Evolutionary conservation across 305 asterid species (phyloP).

Genomic region (Fraxinus nigra): DNA sequence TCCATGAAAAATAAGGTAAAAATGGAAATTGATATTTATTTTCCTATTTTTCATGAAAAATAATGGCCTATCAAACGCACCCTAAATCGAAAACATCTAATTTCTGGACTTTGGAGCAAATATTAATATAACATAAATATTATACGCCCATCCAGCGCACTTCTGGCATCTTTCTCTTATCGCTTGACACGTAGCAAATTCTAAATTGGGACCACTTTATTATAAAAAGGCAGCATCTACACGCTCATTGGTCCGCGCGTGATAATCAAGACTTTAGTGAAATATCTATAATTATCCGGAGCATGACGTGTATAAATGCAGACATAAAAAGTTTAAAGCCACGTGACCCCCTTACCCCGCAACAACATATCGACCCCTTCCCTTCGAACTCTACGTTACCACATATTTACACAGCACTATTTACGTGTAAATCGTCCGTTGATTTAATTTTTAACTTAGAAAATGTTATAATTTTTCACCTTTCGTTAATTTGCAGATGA

Average conservation of each 20-base stretch:
- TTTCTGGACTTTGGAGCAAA: neutral
- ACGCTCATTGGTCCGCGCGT: conserved; percentile 22
- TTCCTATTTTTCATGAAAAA: too few relatives aligned
- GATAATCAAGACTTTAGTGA: neutral
- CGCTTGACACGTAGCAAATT: conserved; percentile 39
- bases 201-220: conserved; percentile 31
- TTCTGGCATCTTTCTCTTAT: conserved; percentile 25
- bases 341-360: conserved; percentile 18
- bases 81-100: neutral
- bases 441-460: too few relatives aligned
- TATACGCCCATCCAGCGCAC: neutral
- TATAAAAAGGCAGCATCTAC: neutral
- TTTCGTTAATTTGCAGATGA: too few relatives aligned
- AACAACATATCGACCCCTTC: conserved; percentile 21
- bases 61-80: too few relatives aligned
- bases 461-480: too few relatives aligned
- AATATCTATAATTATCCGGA: conserved; percentile 26
- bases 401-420: neutral
- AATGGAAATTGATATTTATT: too few relatives aligned
- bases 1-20: too few relatives aligned
- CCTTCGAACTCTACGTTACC: conserved; percentile 8
- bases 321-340: neutral
- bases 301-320: conserved; percentile 20
- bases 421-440: too few relatives aligned
- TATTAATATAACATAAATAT: too few relatives aligned